Conservation (phyloP, 345 rosid species). For the Gossypium arboreum region DNA sequence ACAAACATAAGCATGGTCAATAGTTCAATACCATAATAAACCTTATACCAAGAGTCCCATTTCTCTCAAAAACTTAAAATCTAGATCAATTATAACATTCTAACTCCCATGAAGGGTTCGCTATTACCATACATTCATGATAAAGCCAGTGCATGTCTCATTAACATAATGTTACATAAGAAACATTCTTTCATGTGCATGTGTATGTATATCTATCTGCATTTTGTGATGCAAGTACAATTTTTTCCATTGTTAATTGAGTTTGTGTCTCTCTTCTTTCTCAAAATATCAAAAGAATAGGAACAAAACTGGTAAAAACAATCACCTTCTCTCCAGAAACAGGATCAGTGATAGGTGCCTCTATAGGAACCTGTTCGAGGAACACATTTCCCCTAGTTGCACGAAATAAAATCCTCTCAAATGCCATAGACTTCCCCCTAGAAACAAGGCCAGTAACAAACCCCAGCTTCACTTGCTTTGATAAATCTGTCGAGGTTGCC, state of each 20-base stretch:
- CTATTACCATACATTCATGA: neutral
- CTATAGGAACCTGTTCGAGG: conserved; percentile 59
- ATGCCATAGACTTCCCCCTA: conserved; percentile 79
- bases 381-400: conserved; percentile 96
- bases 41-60: neutral
- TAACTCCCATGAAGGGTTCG: neutral
- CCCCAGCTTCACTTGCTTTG: conserved; percentile 92
- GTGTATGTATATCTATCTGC: neutral
- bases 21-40: neutral
- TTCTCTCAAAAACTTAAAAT: neutral
- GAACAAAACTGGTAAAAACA: neutral
- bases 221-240: neutral
- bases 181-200: conserved; percentile 1
- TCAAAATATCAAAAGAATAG: conserved; percentile 9
- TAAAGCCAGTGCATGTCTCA: neutral
- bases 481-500: conserved; percentile 61
- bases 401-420: conserved; percentile 93
- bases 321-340: conserved; percentile 85
- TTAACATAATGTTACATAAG: neutral
- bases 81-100: neutral
- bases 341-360: conserved; percentile 81
- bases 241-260: neutral
- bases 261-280: neutral
- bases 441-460: conserved; percentile 87
- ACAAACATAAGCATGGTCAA: neutral